Conservation (phyloP, 768 basidiomycete genomes). For the Pisolithus microcarpus region DNA sequence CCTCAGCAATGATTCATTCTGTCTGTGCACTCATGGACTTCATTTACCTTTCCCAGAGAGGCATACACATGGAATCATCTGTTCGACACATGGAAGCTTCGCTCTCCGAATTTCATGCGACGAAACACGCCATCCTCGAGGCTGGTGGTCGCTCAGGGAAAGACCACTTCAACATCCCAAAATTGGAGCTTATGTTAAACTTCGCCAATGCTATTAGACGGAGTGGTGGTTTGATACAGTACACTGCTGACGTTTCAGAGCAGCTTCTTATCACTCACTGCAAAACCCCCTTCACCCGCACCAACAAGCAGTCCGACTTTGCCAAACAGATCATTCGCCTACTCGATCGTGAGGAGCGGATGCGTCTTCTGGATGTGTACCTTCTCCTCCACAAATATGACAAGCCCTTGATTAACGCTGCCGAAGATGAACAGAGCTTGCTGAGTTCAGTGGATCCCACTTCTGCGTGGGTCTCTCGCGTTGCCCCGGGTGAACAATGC, state of each 20-base stretch:
- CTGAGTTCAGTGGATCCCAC: background rate
- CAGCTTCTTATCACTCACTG: constrained; percentile 17
- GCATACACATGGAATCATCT: constrained; percentile 3
- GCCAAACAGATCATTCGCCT: constrained; percentile 28
- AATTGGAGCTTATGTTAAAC: constrained; percentile 1
- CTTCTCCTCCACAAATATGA: background rate
- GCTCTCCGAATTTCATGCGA: constrained; percentile 7
- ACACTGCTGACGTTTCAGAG: constrained; percentile 24
- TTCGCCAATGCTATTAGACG: constrained; percentile 7
- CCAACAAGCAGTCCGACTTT: constrained; percentile 21
- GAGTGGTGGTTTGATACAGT: constrained; percentile 23
- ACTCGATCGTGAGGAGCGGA: constrained; percentile 28
- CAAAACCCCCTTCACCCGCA: constrained; percentile 23
- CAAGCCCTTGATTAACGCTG: background rate
- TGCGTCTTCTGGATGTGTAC: constrained; percentile 21
- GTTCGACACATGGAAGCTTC: constrained; percentile 5
- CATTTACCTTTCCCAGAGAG: constrained; percentile 17
- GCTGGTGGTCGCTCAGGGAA: constrained; percentile 1
- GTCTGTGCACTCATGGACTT: constrained; percentile 17
- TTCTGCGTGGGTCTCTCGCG: no score
- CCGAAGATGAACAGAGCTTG: background rate
- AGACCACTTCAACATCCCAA: constrained; percentile 19
- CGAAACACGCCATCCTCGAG: constrained; percentile 10
- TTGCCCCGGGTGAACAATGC: no score
- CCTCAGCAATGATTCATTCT: background rate